Percentiles rank a stretch among this genome's conserved stretches.
These are phyloP conservation scores for Aciculosporium take DNA, from an alignment of 2,329 filamentous ascomycete species.

Conservation along the genomic window DNA sequence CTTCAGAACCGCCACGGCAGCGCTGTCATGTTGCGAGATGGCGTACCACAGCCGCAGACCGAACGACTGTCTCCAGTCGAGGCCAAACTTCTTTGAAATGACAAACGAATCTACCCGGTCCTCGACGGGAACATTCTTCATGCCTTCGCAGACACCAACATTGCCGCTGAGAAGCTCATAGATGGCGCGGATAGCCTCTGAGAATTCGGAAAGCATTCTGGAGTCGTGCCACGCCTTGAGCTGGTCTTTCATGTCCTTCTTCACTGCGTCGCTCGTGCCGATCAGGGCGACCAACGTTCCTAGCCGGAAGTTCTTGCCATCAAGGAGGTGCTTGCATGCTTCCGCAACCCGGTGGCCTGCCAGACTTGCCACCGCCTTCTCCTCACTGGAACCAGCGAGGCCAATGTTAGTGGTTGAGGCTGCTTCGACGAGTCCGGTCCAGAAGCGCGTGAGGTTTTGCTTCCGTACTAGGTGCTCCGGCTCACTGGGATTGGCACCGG, in stretches of 20 bases:
- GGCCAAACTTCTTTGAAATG: constrained; percentile 67
- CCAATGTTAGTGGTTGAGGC: constrained; percentile 39
- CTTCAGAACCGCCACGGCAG: constrained; percentile 56
- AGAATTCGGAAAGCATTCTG: constrained; percentile 77
- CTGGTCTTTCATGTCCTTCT: constrained; percentile 64
- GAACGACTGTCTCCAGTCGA: constrained; percentile 91
- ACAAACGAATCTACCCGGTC: constrained; percentile 68
- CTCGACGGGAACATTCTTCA: constrained; percentile 57
- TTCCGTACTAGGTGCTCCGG: constrained; percentile 32
- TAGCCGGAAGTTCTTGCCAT: constrained; percentile 67
- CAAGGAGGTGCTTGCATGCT: constrained; percentile 66
- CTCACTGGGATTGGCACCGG: constrained; percentile 25
- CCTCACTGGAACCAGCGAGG: constrained; percentile 52
- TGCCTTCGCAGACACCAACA: constrained; percentile 68
- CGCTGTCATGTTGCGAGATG: constrained; percentile 49
- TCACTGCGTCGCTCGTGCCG: constrained; percentile 54
- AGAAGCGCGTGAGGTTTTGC: constrained; percentile 52
- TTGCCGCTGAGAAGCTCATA: constrained; percentile 87
- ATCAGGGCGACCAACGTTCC: constrained; percentile 74
- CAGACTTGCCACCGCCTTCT: constrained; percentile 70
- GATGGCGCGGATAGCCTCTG: constrained; percentile 66
- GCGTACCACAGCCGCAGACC: constrained; percentile 85
- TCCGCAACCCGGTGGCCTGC: constrained; percentile 67
- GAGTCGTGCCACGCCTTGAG: constrained; percentile 72
- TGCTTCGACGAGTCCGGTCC: constrained; percentile 51